phyloP scores from a whole-genome alignment of 345 rosid species.

The Eucalyptus curtisii region DNA sequence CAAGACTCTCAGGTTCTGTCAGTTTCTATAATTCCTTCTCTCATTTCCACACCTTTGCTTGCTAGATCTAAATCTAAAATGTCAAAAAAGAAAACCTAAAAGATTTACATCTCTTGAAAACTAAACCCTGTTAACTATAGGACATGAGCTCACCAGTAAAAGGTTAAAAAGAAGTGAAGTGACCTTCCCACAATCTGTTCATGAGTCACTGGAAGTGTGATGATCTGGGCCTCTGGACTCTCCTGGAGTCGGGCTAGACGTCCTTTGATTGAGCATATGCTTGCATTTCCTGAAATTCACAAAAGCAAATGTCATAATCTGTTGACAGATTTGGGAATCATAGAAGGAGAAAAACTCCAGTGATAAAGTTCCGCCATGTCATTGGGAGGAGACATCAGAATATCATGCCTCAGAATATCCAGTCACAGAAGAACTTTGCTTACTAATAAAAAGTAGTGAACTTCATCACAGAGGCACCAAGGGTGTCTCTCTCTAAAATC shows the following conservation, averaged over 20 bases:
- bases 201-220: not conserved
- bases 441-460: not conserved
- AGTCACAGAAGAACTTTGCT: not conserved
- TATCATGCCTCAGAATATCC: not conserved
- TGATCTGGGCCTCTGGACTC: not conserved
- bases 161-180: not conserved
- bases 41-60: not conserved
- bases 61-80: not conserved
- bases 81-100: not conserved
- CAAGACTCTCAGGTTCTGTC: not conserved
- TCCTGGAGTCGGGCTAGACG: not conserved
- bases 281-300: slow-evolving; percentile 28
- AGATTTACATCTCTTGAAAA: not conserved
- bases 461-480: not conserved
- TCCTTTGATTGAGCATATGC: slow-evolving; percentile 3
- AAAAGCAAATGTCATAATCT: not conserved
- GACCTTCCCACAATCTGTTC: not conserved
- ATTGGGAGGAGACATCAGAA: not conserved
- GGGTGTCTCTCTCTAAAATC: not conserved
- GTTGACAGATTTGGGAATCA: not conserved
- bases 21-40: not conserved
- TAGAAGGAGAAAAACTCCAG: not conserved
- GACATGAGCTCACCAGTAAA: not conserved
- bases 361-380: not conserved
- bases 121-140: not conserved